Base-by-base conservation (phyloP, 805 yeast genomes). In the Candida cerambycidarum region DNA sequence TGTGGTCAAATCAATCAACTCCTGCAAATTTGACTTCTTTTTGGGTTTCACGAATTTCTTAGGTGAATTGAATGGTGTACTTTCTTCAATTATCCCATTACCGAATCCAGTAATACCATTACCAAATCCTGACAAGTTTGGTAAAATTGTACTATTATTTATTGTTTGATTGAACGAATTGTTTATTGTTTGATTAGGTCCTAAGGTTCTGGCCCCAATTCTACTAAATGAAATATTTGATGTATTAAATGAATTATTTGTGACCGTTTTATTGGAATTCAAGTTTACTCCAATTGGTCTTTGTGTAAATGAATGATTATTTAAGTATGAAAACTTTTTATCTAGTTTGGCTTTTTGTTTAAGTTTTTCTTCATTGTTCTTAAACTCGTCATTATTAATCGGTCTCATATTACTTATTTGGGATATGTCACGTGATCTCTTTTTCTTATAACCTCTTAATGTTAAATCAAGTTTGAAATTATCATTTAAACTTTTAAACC, bases 21-120 rank as follows among this genome's bases (percentile, higher is more conserved):
- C 43, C 35, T 43, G 48, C 10, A 49, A 25, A 29, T 29, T 44
- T n/a, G 32, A 56, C 48, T 14, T 32, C 31, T 29, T 40, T 13
- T 39, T 44, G 17, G 53, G 52, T 12, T 44, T 44, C 4, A 24
- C 38, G 23, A 46, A 31, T 25, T 42, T 39, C 24, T 48, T 51
- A 3, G 67, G 69, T 2, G 71, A 59, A 8, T 52, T 56, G 29
- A 52, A 51, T 4, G 72, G 73, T 0, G 71, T 63, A 41, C 72
- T 66, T 41, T 64, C 71, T 42, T 63, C 71, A 1, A 65, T 46
- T 2, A 67, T 59, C 4, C 71, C 72, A 32, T 55, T 57, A 5
- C 67, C 71, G 47, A 64, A 59, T 8, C 65, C 65, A 1, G 65
- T 46, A 2, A 67, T 59, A 4, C 71, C 72, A 33, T 55, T 57